Evolutionary conservation across 2,329 filamentous ascomycete genomes (phyloP), one percentile per base, ranked within the genome.

Genomic region (Arthrinium phaeospermum): DNA sequence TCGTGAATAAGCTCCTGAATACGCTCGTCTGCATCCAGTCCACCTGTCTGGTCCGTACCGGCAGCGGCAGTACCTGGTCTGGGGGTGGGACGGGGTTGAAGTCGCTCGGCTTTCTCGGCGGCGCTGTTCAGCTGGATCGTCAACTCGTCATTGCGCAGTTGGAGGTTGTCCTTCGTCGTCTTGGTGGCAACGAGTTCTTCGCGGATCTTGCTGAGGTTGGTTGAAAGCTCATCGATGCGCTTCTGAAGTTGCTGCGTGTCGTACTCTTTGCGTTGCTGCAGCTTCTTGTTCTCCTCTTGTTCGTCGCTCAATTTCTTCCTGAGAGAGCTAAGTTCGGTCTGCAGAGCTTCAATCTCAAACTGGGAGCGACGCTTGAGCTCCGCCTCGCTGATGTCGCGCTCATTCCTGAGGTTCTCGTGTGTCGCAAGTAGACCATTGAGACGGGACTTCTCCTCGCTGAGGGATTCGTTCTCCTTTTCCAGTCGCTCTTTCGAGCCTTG

Each of bases 401-500:
- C 96, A 77, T 98, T 98, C 75, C 97, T 91, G 46, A 98, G 87
- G 22, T 91, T 95, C 79, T 98, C 96, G 69, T 98, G 90, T 71
- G 94, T 95, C 4, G 92, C 90, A 67, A 98, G 90, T 45, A 98
- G 87, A 72, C 91, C 92, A 82, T 96, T 97, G 5, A 98, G 88
- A 44, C 95, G 90, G 67, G 91, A 90, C 75, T 95, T 93, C 81
- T 99, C 96, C 73, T 97, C 94, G 57, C 93, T 88, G 16, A 98
- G 86, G 27, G 85, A 90, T 79, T 98, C 94, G 75, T 96, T 98
- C 79, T 98, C 95, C 77, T 96, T 94, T 74, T 90, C 93, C 61
- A 98, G 87, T 70, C 97, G 91, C 75, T 93, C 92, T 80, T 98
- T 95, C 46, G 98, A 97, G 71, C 93, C 94, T 84, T 96, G 97